Evolutionary conservation across 192 early-diverging fungal species (phyloP), one percentile per base, ranked within the genome.

Genomic region (Entophlyctis luteolus): DNA sequence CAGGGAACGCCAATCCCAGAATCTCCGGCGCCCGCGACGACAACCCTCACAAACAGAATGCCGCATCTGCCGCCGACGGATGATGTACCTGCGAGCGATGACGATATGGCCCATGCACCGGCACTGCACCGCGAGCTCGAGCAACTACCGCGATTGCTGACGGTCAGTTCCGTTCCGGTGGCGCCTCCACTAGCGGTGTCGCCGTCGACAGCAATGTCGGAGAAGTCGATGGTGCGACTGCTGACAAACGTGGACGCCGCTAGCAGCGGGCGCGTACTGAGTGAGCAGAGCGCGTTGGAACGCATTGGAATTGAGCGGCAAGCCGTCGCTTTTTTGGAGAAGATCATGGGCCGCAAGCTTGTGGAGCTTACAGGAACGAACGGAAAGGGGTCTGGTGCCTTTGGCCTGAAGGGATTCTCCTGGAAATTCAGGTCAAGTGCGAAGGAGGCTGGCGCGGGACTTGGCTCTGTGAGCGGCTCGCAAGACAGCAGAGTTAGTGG

Each of bases 241-340:
- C n/a, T n/a, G n/a, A n/a, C n/a, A n/a, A n/a, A 42, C 39, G n/a
- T n/a, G 8, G 39, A 42, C 8, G 10, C 10, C 39, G 32, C 47
- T 14, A 16, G 45, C 20, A 4, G 25, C 20, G 27, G 6, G 42
- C 18, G 62, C 14, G 12, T 63, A 20, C 31, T 63, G 23, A 38
- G 33, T 8, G 91, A 93, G 57, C 65, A 91, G 6, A 84, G 85
- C 12, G 90, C 89, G 4, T 75, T 95, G n/a, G 89, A 91, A 62
- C 81, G 86, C 47, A 88, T 95, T 75, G 88, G 88, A 34, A 88
- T 92, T 27, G 87, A 90, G 47, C 92, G 95, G 49, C 77, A 91
- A 29, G 95, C 94, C 12, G 90, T 92, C 1, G 73, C 88, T 33
- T 80, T 83, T 18, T 74, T 98, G 62, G 82, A 91, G 16, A 83